Percentiles rank a stretch among this genome's conserved stretches.
Evolutionary conservation across 2,329 filamentous ascomycete genomes (phyloP).

Genomic region (Leptographium galeiforme): DNA sequence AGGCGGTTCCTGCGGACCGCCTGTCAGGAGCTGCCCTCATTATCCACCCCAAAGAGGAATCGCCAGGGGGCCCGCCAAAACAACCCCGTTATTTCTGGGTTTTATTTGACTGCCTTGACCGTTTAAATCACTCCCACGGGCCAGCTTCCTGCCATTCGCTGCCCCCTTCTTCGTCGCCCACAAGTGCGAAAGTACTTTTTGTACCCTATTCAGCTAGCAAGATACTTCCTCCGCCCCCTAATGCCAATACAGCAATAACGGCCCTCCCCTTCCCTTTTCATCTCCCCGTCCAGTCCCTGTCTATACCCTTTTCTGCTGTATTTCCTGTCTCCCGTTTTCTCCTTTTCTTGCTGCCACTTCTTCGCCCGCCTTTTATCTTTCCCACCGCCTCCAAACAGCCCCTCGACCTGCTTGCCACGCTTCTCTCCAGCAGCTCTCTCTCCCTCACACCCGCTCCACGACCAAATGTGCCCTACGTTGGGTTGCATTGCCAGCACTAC

Average conservation of each 20-base stretch:
- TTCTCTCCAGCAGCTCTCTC: not conserved
- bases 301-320: not conserved
- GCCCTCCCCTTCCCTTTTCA: slow-evolving; percentile 1
- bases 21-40: slow-evolving; percentile 1
- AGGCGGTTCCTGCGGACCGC: slow-evolving; percentile 4
- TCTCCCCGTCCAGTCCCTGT: slow-evolving; percentile 1
- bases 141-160: not conserved
- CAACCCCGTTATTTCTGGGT: slow-evolving; percentile 1
- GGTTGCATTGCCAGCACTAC: not conserved
- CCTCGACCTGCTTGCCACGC: not conserved
- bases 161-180: not conserved
- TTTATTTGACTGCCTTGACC: slow-evolving; percentile 3
- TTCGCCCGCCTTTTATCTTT: not conserved
- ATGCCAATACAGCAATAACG: not conserved
- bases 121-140: slow-evolving; percentile 5
- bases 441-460: not conserved
- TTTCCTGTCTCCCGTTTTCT: not conserved
- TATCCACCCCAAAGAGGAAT: not conserved
- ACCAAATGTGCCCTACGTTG: not conserved
- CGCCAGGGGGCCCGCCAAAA: slow-evolving; percentile 1
- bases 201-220: not conserved
- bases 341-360: not conserved
- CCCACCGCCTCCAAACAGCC: not conserved
- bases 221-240: not conserved
- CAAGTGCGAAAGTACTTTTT: not conserved